A percentile compares a stretch with the other conserved stretches of the same genome.
Conservation (phyloP, 352 stramenopile genomes). For the Peronospora farinosa region DNA sequence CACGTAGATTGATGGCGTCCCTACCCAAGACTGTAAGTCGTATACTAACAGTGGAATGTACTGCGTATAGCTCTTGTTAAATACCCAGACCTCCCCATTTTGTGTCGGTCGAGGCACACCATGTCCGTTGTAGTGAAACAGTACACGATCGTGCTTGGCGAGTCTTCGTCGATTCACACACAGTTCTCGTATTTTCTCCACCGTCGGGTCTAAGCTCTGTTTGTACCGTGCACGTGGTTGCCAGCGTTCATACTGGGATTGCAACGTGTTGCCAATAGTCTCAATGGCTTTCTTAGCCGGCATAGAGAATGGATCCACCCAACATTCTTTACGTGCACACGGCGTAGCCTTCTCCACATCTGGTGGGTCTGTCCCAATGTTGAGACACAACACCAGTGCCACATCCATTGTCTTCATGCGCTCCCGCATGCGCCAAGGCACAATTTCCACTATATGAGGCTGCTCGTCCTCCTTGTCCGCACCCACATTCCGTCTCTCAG, state of each 20-base stretch:
- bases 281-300: conserved; percentile 93
- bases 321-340: conserved; percentile 96
- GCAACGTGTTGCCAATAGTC: conserved; percentile 91
- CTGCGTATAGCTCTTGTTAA: conserved; percentile 99
- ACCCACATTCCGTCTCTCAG: conserved; percentile 26
- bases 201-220: conserved; percentile 93
- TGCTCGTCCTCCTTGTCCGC: conserved; percentile 23
- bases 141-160: conserved; percentile 90
- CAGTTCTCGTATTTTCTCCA: conserved; percentile 93
- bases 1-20: conserved; percentile 92
- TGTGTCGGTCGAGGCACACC: conserved; percentile 94
- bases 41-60: conserved; percentile 98
- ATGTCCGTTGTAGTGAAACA: conserved; percentile 99
- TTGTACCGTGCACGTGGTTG: conserved; percentile 92
- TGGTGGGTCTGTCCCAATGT: conserved; percentile 96
- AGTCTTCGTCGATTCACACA: conserved; percentile 89
- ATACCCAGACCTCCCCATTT: conserved; percentile 99
- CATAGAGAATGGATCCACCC: conserved; percentile 95
- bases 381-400: conserved; percentile 95
- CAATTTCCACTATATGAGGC: conserved; percentile 38
- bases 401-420: conserved; percentile 91
- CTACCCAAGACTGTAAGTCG: conserved; percentile 92
- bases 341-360: conserved; percentile 95
- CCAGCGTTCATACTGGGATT: conserved; percentile 95
- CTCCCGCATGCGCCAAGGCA: conserved; percentile 81